These are phyloP conservation scores for Microcera coccophila DNA, from an alignment of 2,329 filamentous ascomycete species.

Conservation along the genomic window DNA sequence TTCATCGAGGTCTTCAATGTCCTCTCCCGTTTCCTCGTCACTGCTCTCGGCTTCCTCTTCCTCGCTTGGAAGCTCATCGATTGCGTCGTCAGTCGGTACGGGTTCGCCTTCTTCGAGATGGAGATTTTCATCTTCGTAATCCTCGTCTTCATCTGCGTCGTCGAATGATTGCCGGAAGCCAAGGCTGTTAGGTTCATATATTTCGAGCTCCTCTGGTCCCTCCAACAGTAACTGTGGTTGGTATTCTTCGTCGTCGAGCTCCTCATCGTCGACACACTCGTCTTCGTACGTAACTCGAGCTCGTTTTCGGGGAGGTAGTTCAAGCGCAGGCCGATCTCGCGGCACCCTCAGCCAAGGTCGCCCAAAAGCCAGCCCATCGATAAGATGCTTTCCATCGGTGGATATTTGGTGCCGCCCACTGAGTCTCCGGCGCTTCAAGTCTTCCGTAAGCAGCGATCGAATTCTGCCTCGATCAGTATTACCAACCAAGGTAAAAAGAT, in stretches of 20 bases:
- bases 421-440: constrained; percentile 67
- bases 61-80: constrained; percentile 4
- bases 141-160: constrained; percentile 16
- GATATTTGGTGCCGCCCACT: constrained; percentile 80
- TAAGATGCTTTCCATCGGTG: constrained; percentile 69
- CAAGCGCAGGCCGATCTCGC: constrained; percentile 60
- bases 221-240: constrained; percentile 38
- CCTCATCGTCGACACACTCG: constrained; percentile 39
- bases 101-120: constrained; percentile 30
- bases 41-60: constrained; percentile 7
- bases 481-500: no score
- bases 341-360: constrained; percentile 61
- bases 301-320: constrained; percentile 71
- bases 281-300: constrained; percentile 47
- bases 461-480: constrained; percentile 51
- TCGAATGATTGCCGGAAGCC: constrained; percentile 17
- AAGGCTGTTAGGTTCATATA: constrained; percentile 17
- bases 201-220: constrained; percentile 17
- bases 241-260: constrained; percentile 32
- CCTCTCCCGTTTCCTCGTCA: constrained; percentile 10
- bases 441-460: constrained; percentile 69
- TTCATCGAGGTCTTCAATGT: constrained; percentile 23
- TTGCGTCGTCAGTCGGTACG: constrained; percentile 16
- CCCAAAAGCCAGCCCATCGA: constrained; percentile 84
- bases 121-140: constrained; percentile 13